Evolutionary conservation across 1,284 basidiomycete genomes (phyloP), one percentile per base, ranked within the genome.

Genomic region (Porogramme epimiltina): DNA sequence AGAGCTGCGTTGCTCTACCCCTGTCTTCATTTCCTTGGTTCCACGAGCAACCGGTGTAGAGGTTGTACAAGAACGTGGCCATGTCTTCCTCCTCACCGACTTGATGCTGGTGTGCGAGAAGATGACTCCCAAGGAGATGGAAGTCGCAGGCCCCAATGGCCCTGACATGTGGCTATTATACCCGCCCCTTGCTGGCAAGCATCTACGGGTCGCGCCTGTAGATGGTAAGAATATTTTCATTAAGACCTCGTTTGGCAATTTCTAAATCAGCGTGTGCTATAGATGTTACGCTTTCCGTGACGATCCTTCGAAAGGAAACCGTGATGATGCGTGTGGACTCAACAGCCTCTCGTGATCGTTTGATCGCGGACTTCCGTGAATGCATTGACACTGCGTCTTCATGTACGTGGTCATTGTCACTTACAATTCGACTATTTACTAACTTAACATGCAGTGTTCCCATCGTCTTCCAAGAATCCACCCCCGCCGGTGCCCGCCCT

Each of bases 111-210:
- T 98, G 24, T 94, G 90, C 58, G 93, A 95, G 68, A 79, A 83
- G 62, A 93, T 95, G 83, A 70, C 81, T 2, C 77, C 75, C 16
- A 79, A 83, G 46, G 91, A 95, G 55, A 73, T 72, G 47, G 68
- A 69, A 45, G 64, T 75, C 47, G 68, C 73, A 41, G 81, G 73
- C 8, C 73, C 74, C 25, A 78, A 78, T 53, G 85, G 84, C 48
- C 79, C 87, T 6, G 94, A 98, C 66, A 91, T 97, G 87, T 93
- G 89, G 87, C 75, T 99, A 46, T 84, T 90, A 58, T 99, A 97
- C 73, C 97, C 97, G 19, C 97, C 97, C 3, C 74, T 99, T 45
- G 90, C 97, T 8, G 95, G 95, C 4, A 98, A 98, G 69, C 94
- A 98, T 64, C 75, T 98, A 48, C 80, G 81, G 58, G 83, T 88